Percentiles rank a stretch among this genome's conserved stretches.
Evolutionary conservation across 1,139 yeast species (phyloP).

Genomic region (Geotrichum reessii): DNA sequence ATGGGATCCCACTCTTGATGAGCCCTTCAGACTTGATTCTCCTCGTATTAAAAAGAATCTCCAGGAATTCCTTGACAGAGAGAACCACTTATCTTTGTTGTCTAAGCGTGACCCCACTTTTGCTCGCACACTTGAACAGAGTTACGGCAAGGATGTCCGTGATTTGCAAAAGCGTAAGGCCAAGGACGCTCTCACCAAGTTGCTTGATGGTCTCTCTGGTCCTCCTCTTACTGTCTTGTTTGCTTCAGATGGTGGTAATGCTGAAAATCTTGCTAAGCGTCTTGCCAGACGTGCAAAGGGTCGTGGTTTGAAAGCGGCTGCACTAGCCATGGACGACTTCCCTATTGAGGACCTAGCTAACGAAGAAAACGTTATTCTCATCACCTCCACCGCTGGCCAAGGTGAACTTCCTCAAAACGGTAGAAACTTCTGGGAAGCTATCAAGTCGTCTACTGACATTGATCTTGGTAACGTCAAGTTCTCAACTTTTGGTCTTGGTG

Average conservation of each 20-base stretch:
- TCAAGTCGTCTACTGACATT: slow-evolving; percentile 63
- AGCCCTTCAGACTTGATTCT: slow-evolving; percentile 74
- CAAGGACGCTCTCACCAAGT: slow-evolving; percentile 66
- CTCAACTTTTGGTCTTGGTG: slow-evolving; percentile 89
- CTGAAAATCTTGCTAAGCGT: slow-evolving; percentile 76
- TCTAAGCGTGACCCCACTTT: slow-evolving; percentile 67
- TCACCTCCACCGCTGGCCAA: slow-evolving; percentile 92
- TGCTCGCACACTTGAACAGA: slow-evolving; percentile 63
- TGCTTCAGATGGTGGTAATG: slow-evolving; percentile 96
- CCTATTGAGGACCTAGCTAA: slow-evolving; percentile 72
- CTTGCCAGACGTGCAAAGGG: slow-evolving; percentile 78
- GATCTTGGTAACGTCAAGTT: slow-evolving; percentile 66
- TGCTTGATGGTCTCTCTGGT: slow-evolving; percentile 83
- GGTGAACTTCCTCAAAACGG: slow-evolving; percentile 98
- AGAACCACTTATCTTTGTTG: slow-evolving; percentile 75
- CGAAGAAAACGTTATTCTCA: slow-evolving; percentile 75
- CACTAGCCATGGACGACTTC: slow-evolving; percentile 78
- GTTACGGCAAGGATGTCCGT: slow-evolving; percentile 57
- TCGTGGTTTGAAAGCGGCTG: slow-evolving; percentile 76
- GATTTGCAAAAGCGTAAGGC: slow-evolving; percentile 62
- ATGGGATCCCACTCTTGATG: slow-evolving; percentile 60
- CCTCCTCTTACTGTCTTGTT: slow-evolving; percentile 87
- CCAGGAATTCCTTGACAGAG: slow-evolving; percentile 77
- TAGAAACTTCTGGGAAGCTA: slow-evolving; percentile 79
- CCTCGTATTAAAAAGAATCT: slow-evolving; percentile 72